A percentile compares a stretch with the other conserved stretches of the same genome.
Evolutionary conservation across 352 stramenopile species (phyloP).

Genomic region (Globisporangium lucens): DNA sequence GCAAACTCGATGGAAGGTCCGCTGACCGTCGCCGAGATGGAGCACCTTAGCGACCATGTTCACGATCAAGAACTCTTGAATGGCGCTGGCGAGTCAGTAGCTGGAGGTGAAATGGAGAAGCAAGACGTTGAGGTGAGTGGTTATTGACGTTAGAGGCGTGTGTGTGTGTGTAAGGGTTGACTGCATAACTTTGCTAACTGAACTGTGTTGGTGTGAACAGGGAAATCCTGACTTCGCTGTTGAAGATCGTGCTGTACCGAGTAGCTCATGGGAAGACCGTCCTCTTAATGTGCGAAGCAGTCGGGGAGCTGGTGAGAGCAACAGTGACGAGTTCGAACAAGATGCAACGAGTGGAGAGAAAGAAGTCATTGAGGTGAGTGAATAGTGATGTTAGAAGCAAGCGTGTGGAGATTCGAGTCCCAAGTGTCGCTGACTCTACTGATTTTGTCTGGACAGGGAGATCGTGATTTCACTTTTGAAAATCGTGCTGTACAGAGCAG

Average conservation of each 20-base stretch:
- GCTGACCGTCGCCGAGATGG: neutral
- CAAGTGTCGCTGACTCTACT: neutral
- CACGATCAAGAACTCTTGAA: neutral
- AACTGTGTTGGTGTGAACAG: neutral
- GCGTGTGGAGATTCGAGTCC: neutral
- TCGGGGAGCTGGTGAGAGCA: neutral
- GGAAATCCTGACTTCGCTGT: neutral
- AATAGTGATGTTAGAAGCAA: neutral
- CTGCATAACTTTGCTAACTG: neutral
- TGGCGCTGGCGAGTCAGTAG: neutral
- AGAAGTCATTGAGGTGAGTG: neutral
- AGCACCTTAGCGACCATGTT: neutral
- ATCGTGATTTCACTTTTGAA: no score
- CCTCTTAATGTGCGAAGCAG: slow-evolving; percentile 9
- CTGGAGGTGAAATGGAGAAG: neutral
- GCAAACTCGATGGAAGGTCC: neutral
- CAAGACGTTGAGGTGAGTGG: slow-evolving; percentile 1
- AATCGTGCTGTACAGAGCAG: neutral
- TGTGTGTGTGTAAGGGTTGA: neutral
- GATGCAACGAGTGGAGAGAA: neutral
- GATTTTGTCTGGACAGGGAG: neutral
- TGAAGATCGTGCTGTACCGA: neutral
- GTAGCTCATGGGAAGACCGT: slow-evolving; percentile 11
- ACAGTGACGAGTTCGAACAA: neutral
- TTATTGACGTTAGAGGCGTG: neutral